Percentiles rank a stretch among this genome's conserved stretches.
Evolutionary conservation across 2,329 filamentous ascomycete species (phyloP).

Genomic region (Xylaria sp.): DNA sequence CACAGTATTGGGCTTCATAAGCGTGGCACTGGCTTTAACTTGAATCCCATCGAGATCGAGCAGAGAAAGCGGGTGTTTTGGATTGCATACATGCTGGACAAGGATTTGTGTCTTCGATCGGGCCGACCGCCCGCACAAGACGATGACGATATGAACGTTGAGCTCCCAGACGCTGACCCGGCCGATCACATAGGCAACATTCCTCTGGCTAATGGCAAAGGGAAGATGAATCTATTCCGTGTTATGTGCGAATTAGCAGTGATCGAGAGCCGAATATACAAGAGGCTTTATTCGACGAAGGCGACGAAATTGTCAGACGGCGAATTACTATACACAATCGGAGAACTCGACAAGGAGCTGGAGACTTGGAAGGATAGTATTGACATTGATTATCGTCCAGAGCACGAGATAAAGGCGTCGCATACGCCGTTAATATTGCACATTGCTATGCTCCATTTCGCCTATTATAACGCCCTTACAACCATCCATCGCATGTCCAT

Average conservation of each 20-base stretch:
- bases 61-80: conserved; percentile 78
- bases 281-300: conserved; percentile 89
- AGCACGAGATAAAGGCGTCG: conserved; percentile 92
- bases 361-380: conserved; percentile 98
- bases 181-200: conserved; percentile 95
- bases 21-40: conserved; percentile 88
- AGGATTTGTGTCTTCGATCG: conserved; percentile 69
- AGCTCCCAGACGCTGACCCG: conserved; percentile 90
- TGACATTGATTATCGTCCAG: conserved; percentile 94
- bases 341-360: conserved; percentile 87
- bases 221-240: conserved; percentile 94
- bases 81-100: conserved; percentile 74
- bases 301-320: conserved; percentile 92
- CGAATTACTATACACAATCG: conserved; percentile 93
- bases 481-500: conserved; percentile 99
- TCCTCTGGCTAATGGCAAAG: conserved; percentile 85
- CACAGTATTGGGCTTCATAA: conserved; percentile 97
- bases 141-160: conserved; percentile 88
- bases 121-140: conserved; percentile 71
- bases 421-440: conserved; percentile 95
- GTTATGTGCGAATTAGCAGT: conserved; percentile 91
- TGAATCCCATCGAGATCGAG: conserved; percentile 94
- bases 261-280: conserved; percentile 96
- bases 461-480: conserved; percentile 97
- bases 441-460: conserved; percentile 92